Evolutionary conservation across 768 basidiomycete species (phyloP).

Genomic region (Mycena rosella): DNA sequence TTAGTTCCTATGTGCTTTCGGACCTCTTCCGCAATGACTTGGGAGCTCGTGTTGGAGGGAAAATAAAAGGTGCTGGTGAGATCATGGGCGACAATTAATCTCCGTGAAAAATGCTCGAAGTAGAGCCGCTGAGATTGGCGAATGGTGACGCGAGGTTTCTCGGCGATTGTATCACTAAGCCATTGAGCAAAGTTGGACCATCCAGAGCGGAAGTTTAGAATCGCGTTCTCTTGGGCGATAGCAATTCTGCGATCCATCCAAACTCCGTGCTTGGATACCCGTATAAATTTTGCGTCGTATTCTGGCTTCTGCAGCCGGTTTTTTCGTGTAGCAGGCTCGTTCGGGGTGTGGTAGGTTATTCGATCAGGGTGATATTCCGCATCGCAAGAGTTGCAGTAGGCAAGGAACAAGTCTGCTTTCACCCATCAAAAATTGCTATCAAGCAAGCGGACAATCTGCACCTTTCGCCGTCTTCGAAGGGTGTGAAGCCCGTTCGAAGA

Average conservation of each 20-base stretch:
- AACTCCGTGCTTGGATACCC: constrained; percentile 44
- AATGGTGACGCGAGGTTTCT: constrained; percentile 25
- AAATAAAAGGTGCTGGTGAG: constrained; percentile 14
- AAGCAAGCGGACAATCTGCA: background rate
- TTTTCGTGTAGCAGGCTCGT: background rate
- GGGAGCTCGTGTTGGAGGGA: constrained; percentile 30
- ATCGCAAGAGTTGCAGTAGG: constrained; percentile 33
- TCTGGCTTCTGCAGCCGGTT: constrained; percentile 28
- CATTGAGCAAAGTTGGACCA: constrained; percentile 46
- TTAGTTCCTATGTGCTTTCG: constrained; percentile 34
- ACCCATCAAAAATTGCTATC: constrained; percentile 1
- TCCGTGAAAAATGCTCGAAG: constrained; percentile 42
- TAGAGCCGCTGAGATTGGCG: constrained; percentile 44
- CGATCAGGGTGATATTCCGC: constrained; percentile 41
- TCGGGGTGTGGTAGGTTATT: constrained; percentile 24
- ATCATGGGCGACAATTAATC: constrained; percentile 36
- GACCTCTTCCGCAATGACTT: constrained; percentile 19
- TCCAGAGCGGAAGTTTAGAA: constrained; percentile 41
- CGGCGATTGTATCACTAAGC: constrained; percentile 39
- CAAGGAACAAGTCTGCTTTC: constrained; percentile 14
- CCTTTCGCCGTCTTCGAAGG: no score
- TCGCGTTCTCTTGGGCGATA: constrained; percentile 40
- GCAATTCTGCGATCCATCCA: constrained; percentile 44
- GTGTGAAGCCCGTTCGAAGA: no score
- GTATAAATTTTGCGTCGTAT: constrained; percentile 37